phyloP scores from a whole-genome alignment of 352 stramenopile species.

The Phytophthora sansomeana region DNA sequence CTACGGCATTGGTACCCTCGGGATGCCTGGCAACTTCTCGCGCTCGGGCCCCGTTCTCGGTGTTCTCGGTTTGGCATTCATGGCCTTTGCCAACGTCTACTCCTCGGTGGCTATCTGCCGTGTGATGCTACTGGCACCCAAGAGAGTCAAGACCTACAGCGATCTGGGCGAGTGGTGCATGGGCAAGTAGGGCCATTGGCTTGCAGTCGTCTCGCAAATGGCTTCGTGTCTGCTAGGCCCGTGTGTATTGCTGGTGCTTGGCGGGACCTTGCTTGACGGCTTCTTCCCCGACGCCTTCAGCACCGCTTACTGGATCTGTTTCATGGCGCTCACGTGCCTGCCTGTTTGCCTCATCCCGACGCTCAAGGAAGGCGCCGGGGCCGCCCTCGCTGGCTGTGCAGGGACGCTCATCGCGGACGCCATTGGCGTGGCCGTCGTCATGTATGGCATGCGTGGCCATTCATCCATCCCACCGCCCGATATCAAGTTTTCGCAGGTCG shows the following conservation, averaged over 20 bases:
- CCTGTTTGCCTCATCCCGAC: slow-evolving; percentile 27
- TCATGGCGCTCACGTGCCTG: neutral
- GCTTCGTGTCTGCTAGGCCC: neutral
- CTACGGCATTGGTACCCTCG: slow-evolving; percentile 22
- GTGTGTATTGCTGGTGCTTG: slow-evolving; percentile 4
- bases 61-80: too few species aligned
- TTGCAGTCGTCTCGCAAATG: too few species aligned
- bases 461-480: neutral
- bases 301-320: neutral
- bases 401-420: neutral
- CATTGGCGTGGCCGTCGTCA: neutral
- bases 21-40: slow-evolving; percentile 1
- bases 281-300: slow-evolving; percentile 1
- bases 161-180: too few species aligned
- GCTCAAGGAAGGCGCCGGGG: neutral
- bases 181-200: too few species aligned
- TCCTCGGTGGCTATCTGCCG: neutral
- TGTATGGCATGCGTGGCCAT: slow-evolving; percentile 1
- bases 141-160: too few species aligned
- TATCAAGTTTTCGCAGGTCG: neutral
- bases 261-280: neutral
- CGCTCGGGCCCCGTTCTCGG: neutral
- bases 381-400: neutral
- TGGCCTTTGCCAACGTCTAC: neutral
- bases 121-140: neutral